Evolutionary conservation across 2,329 filamentous ascomycete species (phyloP).

Genomic region (Fusarium transvaalense): DNA sequence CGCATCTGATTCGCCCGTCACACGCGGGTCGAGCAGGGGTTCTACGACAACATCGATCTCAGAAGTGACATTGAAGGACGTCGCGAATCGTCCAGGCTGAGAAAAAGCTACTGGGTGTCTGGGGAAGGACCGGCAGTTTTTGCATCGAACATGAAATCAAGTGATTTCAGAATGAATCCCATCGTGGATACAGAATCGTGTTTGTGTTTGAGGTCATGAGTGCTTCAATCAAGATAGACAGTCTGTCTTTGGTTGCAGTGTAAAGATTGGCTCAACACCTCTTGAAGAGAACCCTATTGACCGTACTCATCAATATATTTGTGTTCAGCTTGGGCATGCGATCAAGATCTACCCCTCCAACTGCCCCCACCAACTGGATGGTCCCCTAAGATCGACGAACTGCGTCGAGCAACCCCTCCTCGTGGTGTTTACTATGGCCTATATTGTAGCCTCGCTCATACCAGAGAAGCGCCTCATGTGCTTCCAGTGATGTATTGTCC

Average conservation of each 20-base stretch:
- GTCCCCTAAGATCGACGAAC: slow-evolving; percentile 47
- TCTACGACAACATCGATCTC: slow-evolving; percentile 26
- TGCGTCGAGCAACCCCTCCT: slow-evolving; percentile 47
- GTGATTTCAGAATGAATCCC: slow-evolving; percentile 21
- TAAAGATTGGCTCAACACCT: not conserved
- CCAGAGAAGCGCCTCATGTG: slow-evolving; percentile 37
- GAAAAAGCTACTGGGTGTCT: slow-evolving; percentile 3
- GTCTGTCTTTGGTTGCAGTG: not conserved
- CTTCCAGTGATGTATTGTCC: slow-evolving; percentile 8
- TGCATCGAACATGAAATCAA: slow-evolving; percentile 14
- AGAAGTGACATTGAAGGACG: slow-evolving; percentile 18
- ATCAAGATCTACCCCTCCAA: slow-evolving; percentile 48
- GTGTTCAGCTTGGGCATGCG: slow-evolving; percentile 22
- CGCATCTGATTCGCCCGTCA: slow-evolving; percentile 42
- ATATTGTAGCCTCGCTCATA: slow-evolving; percentile 43
- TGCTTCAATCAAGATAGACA: not conserved
- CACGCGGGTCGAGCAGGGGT: slow-evolving; percentile 27
- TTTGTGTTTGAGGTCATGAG: not conserved
- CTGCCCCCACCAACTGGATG: slow-evolving; percentile 45
- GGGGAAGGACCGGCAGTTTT: slow-evolving; percentile 11
- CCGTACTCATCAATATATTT: slow-evolving; percentile 24
- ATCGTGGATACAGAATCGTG: not conserved
- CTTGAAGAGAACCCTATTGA: not conserved
- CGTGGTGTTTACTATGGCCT: slow-evolving; percentile 48
- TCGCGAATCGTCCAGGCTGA: slow-evolving; percentile 29